These are phyloP conservation scores for Fomitopsis pulvina DNA, from an alignment of 768 basidiomycete species.

Conservation along the genomic window DNA sequence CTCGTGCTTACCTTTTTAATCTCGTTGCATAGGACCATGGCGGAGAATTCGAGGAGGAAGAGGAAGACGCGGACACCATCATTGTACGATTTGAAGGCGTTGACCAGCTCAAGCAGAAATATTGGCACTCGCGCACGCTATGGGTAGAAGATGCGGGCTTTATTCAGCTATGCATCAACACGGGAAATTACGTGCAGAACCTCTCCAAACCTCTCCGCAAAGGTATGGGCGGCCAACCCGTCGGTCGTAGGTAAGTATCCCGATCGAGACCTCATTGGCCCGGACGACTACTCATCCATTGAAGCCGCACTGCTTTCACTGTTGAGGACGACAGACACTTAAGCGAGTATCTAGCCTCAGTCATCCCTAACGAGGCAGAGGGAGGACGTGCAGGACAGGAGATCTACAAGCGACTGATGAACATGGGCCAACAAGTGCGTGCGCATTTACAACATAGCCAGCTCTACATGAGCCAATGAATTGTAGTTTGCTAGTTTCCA, in stretches of 20 bases:
- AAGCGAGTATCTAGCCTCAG: conserved; percentile 1
- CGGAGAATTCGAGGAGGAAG: conserved; percentile 1
- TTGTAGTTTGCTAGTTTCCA: too few relatives aligned
- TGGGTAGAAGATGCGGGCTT: conserved; percentile 10
- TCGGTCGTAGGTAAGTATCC: neutral
- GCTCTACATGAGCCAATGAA: conserved; percentile 28
- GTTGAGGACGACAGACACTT: conserved; percentile 1
- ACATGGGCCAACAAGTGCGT: neutral
- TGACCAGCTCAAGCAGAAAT: conserved; percentile 1
- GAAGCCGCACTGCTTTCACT: conserved; percentile 2
- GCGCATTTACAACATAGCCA: neutral
- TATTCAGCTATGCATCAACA: conserved; percentile 9
- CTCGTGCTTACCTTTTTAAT: neutral
- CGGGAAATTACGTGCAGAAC: neutral
- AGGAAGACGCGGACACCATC: conserved; percentile 10
- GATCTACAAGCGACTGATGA: conserved; percentile 1
- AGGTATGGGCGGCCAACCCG: conserved; percentile 5
- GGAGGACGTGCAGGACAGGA: neutral
- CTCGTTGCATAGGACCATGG: conserved; percentile 7
- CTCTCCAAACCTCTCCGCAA: neutral
- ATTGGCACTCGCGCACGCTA: neutral
- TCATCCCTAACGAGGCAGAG: neutral
- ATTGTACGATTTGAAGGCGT: conserved; percentile 5
- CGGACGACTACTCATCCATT: neutral
- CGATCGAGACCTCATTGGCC: neutral